phyloP scores from a whole-genome alignment of 2,329 filamentous ascomycete genomes.

The Colletotrichum limetticola region DNA sequence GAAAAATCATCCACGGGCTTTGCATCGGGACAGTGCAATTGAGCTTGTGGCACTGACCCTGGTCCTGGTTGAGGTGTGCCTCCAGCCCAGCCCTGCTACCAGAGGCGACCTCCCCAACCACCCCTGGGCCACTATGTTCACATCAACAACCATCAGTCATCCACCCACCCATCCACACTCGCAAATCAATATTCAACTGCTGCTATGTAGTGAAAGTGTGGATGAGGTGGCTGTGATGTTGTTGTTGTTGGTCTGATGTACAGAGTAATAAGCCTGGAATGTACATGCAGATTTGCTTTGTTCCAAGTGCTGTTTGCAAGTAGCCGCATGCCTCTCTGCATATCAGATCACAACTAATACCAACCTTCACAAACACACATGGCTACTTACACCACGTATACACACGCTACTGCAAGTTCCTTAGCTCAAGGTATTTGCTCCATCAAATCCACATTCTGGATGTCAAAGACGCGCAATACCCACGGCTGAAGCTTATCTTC shows the following conservation, averaged over 20 bases:
- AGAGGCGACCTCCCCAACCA: constrained; percentile 18
- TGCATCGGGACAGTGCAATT: neutral
- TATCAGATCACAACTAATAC: neutral
- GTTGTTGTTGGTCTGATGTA: neutral
- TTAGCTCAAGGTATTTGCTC: constrained; percentile 16
- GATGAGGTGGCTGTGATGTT: constrained; percentile 6
- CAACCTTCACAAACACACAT: constrained; percentile 14
- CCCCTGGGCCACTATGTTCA: constrained; percentile 11
- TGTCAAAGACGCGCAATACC: constrained; percentile 28
- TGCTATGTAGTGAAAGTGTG: neutral
- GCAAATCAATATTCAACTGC: neutral
- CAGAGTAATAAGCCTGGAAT: neutral
- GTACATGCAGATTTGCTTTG: constrained; percentile 26
- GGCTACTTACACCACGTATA: constrained; percentile 6
- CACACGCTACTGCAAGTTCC: constrained; percentile 16
- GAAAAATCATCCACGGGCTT: constrained; percentile 5
- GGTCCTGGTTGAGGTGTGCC: constrained; percentile 24
- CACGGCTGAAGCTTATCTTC: constrained; percentile 29
- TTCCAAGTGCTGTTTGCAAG: constrained; percentile 25
- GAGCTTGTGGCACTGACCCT: constrained; percentile 3
- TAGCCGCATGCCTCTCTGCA: constrained; percentile 10
- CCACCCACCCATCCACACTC: constrained; percentile 8
- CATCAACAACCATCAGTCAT: constrained; percentile 25
- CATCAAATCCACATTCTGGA: constrained; percentile 23
- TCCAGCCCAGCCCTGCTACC: constrained; percentile 27